Evolutionary conservation across 768 basidiomycete genomes (phyloP), one percentile per base, ranked within the genome.

Genomic region (Cubamyces sp.): DNA sequence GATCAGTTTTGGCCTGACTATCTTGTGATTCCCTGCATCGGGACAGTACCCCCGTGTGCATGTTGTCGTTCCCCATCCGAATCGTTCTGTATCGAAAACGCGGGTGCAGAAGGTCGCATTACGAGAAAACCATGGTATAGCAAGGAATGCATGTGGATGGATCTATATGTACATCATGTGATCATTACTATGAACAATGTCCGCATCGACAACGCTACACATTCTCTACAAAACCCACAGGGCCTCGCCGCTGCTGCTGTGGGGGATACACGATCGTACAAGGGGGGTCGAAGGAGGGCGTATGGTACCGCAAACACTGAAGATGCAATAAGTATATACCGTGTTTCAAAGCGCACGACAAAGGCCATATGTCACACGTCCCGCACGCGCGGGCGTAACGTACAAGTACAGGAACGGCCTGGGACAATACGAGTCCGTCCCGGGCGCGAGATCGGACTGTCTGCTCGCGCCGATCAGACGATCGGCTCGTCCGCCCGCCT

Each of bases 131-230:
- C 14, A 23, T 49, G 48, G 9, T 28, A 49, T 49, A 28, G 48
- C 26, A 5, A 21, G 46, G 49, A 45, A 42, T 28, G 48, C 57
- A 59, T 59, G 49, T 8, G 41, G 40, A 11, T 5, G 12, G 39
- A 34, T 59, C 30, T 59, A 45, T 52, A 37, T 41, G 46, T 50
- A 51, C 46, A 58, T 34, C 5, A 34, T 30, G 49, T 58, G 57
- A 23, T 41, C 12, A 50, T 51, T 3, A 42, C 11, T 16, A 16
- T 6, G 48, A 50, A 42, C 47, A 50, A 50, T 30, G 57, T 58
- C 57, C 49, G 39, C 57, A 58, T 40, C 48, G n/a, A 59, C 41
- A 43, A 51, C 21, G 40, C 41, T 51, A 59, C 57, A 50, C 46
- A 19, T 26, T 16, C 19, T 40, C 57, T 40, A 34, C n/a, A 42